These are phyloP conservation scores for Sarocladium brachiariae DNA, from an alignment of 2,329 filamentous ascomycete species.

Conservation along the genomic window DNA sequence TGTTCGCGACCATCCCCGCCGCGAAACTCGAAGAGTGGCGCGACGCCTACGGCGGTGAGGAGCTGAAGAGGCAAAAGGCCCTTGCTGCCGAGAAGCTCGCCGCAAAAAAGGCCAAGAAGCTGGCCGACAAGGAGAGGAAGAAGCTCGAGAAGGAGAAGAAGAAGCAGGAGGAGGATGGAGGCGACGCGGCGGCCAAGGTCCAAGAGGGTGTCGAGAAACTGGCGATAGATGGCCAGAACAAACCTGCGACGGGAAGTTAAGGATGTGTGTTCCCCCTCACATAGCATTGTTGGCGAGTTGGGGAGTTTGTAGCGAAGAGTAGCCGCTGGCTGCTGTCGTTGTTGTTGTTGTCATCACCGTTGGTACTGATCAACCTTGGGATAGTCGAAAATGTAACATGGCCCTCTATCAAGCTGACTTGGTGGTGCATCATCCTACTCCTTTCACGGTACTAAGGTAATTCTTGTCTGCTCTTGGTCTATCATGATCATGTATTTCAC, in stretches of 20 bases:
- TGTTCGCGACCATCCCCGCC: constrained; percentile 77
- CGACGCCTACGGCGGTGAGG: constrained; percentile 60
- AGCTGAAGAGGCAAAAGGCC: constrained; percentile 63
- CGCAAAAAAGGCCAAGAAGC: constrained; percentile 44
- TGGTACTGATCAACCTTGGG: too few species aligned
- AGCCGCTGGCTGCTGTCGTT: not conserved
- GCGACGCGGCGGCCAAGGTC: not conserved
- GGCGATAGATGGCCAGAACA: constrained; percentile 6
- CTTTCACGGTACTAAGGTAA: too few species aligned
- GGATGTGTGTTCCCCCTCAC: not conserved
- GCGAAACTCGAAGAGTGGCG: constrained; percentile 82
- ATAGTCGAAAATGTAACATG: too few species aligned
- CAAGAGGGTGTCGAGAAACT: constrained; percentile 6
- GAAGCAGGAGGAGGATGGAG: constrained; percentile 19
- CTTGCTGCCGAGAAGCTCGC: constrained; percentile 43
- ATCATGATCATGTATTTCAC: too few species aligned
- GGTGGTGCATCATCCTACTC: too few species aligned
- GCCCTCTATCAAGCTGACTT: too few species aligned
- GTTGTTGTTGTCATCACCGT: not conserved
- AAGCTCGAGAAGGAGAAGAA: constrained; percentile 25
- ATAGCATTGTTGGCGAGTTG: not conserved
- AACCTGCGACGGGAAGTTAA: constrained; percentile 1
- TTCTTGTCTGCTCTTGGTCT: too few species aligned
- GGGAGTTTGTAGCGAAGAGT: constrained; percentile 3
- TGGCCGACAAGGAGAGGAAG: constrained; percentile 44